Base-by-base conservation (phyloP, 2,329 filamentous ascomycete species). In the Colletotrichum costaricense region DNA sequence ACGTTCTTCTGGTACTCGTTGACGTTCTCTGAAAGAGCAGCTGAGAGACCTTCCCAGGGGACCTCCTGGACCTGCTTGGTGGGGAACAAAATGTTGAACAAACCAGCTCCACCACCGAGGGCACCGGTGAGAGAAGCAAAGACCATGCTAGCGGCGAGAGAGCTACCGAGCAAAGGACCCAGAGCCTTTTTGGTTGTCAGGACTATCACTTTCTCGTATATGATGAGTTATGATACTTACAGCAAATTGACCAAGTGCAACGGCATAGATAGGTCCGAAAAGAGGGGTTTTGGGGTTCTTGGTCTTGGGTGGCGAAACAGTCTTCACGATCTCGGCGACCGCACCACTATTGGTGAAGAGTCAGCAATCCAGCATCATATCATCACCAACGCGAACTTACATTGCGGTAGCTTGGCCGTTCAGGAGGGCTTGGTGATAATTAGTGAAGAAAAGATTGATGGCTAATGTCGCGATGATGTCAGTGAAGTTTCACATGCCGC, bases 371-470 rank as follows among this genome's bases (percentile, higher is more conserved):
- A 19, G 42, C 42, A 26, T 6, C 1, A 16, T 28, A 16, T 6
- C 8, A 7, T 6, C 19, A 1, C 7, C 2, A 8, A 9, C 2
- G 4, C 19, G 16, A 30, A 55, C 63, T 2, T 14, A 67, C 67
- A 70, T 54, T 4, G 63, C 67, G 14, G 62, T 22, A 19, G 62
- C 67, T 30, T 70, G 67, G 30, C 67, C 67, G 38, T 59, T 30
- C 5, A 70, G 2, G 2, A 70, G 67, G 24, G 67, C 63, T 14
- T 38, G n/a, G 30, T 67, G 67, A 16, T 66, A 70, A 5, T 70
- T 70, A 35, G 67, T 70, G 2, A 35, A 70, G 2, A 67, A 70
- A 2, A 70, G 67, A 9, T 70, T 70, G 30, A 70, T 70, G 4
- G 67, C 63, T 70, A 1, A 1, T 9, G 11, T 16, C n/a, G 4